A percentile compares a stretch with the other conserved stretches of the same genome.
phyloP scores from a whole-genome alignment of 179 eudicot species.

The Spergularia azorica region DNA sequence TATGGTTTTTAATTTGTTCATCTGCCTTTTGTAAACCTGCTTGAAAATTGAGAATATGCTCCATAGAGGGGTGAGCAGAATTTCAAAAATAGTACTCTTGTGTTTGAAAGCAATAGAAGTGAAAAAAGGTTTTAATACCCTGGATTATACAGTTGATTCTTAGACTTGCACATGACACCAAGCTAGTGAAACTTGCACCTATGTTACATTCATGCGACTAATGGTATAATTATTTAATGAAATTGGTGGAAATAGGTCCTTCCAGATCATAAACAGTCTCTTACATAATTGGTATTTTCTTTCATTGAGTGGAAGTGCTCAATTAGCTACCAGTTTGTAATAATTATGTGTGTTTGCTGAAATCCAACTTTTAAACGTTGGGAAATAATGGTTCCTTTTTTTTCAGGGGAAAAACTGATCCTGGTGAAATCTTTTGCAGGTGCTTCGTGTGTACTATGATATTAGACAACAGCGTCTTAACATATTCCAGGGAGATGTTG shows the following conservation, averaged over 20 bases:
- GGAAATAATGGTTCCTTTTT: not conserved
- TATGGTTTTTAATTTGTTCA: too few species aligned
- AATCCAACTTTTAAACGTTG: not conserved
- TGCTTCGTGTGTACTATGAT: conserved; percentile 88
- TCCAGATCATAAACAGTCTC: not conserved
- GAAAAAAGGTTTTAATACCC: too few species aligned
- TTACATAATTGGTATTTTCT: not conserved
- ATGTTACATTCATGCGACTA: conserved; percentile 1
- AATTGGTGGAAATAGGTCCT: not conserved
- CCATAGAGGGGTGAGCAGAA: not conserved
- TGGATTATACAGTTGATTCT: too few species aligned
- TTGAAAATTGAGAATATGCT: not conserved
- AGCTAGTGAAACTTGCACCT: too few species aligned
- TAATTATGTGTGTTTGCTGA: not conserved
- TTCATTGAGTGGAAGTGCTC: conserved; percentile 1
- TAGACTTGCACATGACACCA: too few species aligned
- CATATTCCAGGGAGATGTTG: conserved; percentile 43
- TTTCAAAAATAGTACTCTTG: not conserved
- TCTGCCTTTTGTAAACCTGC: not conserved
- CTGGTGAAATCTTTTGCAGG: conserved; percentile 50
- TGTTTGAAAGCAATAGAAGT: not conserved
- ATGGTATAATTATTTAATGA: not conserved
- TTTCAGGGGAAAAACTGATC: not conserved
- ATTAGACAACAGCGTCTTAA: conserved; percentile 53
- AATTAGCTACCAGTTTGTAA: conserved; percentile 7